Base-by-base conservation (phyloP, 2,329 filamentous ascomycete species). In the Aspergillus sp. region DNA sequence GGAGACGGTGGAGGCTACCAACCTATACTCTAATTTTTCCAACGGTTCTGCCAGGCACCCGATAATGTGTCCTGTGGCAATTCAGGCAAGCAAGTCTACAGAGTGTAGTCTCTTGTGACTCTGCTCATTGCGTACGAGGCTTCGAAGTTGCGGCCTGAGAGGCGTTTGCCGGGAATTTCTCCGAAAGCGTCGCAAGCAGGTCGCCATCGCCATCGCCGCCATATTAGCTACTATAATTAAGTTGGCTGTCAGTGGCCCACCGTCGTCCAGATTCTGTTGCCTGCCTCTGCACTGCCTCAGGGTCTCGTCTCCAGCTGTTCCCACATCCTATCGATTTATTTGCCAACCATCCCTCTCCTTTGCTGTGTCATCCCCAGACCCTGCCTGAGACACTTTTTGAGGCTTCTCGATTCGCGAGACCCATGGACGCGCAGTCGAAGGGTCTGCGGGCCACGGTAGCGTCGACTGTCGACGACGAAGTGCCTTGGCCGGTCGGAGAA, bases 201-300 rank as follows among this genome's bases (percentile, higher is more conserved):
- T 30, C 26, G 26, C 26, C 26, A 30, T 30, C 26, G 26, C 26
- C 26, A 4, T 11, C 26, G 26, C 26, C 9, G 26, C 26, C 26
- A 30, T 30, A 30, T 30, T 30, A 30, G 42, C 42, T 50, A 30
- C 48, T 50, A 50, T 50, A 50, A 50, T 50, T 50, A 50, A 50
- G 34, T 17, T 39, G 18, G 18, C 18, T 50, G 15, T 38, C 32
- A 39, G 22, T 39, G 34, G 34, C 12, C 34, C 20, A 50, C 26
- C 13, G 12, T 41, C 34, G 43, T 53, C 26, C 26, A 30, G 26
- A 30, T 30, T 30, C 26, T 30, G 26, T 9, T 30, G 8, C 26
- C 26, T 30, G 50, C 50, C 18, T 49, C 36, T 55, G 53, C 53
- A 55, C 44, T 44, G 45, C 53, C 47, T 44, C 45, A 55, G 53